Percentiles rank a stretch among this genome's conserved stretches.
Evolutionary conservation across 371 early-diverging fungal species (phyloP).

Genomic region (Mortierella sp.): DNA sequence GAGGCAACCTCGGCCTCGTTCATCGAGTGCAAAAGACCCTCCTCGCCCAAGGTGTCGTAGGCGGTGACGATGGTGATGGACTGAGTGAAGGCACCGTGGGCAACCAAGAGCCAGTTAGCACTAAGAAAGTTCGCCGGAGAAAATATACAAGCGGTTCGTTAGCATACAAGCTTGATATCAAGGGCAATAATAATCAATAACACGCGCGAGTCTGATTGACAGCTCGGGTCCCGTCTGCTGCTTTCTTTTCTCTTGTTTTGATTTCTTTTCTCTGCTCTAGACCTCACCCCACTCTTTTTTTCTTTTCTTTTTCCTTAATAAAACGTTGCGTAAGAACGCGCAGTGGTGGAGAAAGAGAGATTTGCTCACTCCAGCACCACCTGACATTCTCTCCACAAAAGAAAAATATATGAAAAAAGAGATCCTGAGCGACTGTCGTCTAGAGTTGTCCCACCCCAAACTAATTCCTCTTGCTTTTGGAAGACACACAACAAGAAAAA

Average conservation of each 20-base stretch:
- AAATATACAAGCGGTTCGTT: neutral
- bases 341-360: neutral
- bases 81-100: constrained; percentile 81
- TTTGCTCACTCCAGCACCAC: constrained; percentile 3
- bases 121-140: constrained; percentile 50
- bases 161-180: neutral
- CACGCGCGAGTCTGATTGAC: neutral
- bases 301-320: neutral
- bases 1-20: constrained; percentile 86
- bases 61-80: constrained; percentile 86
- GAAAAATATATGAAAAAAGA: neutral
- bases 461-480: neutral
- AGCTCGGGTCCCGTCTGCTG: neutral
- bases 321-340: neutral
- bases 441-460: neutral
- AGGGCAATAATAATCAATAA: neutral
- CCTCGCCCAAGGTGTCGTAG: constrained; percentile 92
- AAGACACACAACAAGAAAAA: neutral
- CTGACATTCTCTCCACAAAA: constrained; percentile 8
- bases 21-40: constrained; percentile 87
- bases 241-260: neutral
- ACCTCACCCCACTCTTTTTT: neutral
- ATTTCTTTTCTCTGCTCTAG: neutral
- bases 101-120: constrained; percentile 81
- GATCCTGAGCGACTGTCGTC: neutral